phyloP scores from a whole-genome alignment of 345 rosid genomes.

The Cardiospermum halicacabum region DNA sequence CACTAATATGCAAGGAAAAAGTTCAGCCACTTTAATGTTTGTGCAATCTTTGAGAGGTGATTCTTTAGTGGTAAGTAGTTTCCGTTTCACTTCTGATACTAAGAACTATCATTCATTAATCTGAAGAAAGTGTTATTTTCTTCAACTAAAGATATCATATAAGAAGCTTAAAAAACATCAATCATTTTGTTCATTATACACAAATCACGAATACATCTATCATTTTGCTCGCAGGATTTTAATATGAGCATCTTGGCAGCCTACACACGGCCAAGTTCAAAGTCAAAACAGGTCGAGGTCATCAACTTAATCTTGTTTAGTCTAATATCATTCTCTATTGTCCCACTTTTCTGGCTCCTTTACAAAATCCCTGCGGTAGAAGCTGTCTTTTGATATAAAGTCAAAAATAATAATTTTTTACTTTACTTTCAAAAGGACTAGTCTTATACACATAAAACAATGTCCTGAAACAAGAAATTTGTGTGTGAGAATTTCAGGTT shows the following conservation, averaged over 20 bases:
- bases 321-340: background rate
- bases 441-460: background rate
- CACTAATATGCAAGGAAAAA: constrained; percentile 49
- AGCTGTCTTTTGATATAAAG: background rate
- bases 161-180: no score
- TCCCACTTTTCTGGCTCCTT: background rate
- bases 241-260: constrained; percentile 91
- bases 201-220: no score
- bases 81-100: constrained; percentile 5
- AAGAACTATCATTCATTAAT: no score
- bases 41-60: constrained; percentile 96
- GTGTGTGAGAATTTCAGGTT: constrained; percentile 47
- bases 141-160: no score
- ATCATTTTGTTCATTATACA: no score
- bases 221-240: constrained; percentile 50
- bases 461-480: background rate
- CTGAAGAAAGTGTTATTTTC: no score
- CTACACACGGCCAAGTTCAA: constrained; percentile 65
- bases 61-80: constrained; percentile 74
- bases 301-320: background rate
- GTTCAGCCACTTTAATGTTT: constrained; percentile 60
- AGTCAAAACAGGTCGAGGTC: constrained; percentile 91
- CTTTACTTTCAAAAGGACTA: background rate
- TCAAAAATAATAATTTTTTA: background rate
- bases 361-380: background rate